Evolutionary conservation across 352 stramenopile species (phyloP).

Genomic region (Thraustochytrium sp.): DNA sequence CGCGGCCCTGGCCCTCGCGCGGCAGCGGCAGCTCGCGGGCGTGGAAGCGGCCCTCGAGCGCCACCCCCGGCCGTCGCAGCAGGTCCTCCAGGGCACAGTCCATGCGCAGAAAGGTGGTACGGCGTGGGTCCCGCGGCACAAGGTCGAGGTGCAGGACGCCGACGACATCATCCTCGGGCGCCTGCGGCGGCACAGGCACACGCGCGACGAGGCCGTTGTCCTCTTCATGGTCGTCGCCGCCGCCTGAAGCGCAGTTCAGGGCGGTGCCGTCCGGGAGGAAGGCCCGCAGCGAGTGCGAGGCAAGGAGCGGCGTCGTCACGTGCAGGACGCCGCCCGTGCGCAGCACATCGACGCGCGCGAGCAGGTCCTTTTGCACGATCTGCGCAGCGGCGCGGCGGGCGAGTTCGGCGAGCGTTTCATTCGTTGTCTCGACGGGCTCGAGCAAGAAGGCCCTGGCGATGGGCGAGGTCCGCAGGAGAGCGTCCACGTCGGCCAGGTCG

Average conservation of each 20-base stretch:
- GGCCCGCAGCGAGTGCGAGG: not conserved
- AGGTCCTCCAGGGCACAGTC: not conserved
- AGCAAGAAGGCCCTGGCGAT: not conserved
- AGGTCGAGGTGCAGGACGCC: conserved; percentile 1
- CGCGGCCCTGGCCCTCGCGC: not conserved
- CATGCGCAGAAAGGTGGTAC: not conserved
- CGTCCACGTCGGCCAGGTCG: not conserved
- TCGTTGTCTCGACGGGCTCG: not conserved
- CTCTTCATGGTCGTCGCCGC: no score
- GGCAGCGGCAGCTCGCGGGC: not conserved
- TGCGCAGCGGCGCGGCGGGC: not conserved
- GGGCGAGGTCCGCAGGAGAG: not conserved
- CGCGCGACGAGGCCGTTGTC: no score
- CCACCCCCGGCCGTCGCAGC: not conserved
- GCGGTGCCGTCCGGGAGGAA: not conserved
- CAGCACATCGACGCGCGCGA: not conserved
- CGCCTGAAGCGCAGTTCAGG: no score
- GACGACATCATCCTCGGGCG: not conserved
- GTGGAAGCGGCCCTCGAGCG: not conserved
- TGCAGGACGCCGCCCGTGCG: not conserved
- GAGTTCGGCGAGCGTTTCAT: not conserved
- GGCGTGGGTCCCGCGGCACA: not conserved
- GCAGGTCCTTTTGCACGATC: not conserved
- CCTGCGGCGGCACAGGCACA: not conserved
- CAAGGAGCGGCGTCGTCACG: not conserved